Percentiles rank a stretch among this genome's conserved stretches.
Evolutionary conservation across 306 rosid genomes (phyloP).

Genomic region (Oemleria cerasiformis): DNA sequence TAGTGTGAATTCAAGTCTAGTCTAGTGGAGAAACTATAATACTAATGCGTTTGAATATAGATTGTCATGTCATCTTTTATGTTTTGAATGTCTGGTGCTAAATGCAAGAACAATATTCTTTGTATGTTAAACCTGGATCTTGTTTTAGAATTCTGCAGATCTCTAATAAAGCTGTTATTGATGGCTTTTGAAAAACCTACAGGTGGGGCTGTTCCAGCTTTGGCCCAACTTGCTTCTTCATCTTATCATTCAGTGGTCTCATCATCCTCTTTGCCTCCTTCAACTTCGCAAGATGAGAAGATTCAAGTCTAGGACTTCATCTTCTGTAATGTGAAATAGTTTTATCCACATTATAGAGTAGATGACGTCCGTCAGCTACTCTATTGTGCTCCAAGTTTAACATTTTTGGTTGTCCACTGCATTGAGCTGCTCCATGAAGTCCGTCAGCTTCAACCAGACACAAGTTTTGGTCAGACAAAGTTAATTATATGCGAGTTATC

Average conservation of each 20-base stretch:
- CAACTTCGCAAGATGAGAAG: conserved; percentile 56
- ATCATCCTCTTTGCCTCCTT: conserved; percentile 37
- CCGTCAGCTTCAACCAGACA: neutral
- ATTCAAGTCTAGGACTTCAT: conserved; percentile 67
- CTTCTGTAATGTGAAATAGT: conserved; percentile 31
- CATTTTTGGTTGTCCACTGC: neutral
- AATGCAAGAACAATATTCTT: neutral
- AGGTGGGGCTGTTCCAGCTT: conserved; percentile 85
- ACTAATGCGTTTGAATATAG: no score
- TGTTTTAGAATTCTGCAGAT: neutral
- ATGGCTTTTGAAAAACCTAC: conserved; percentile 22
- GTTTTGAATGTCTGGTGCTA: neutral
- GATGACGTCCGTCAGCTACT: no score
- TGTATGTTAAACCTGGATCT: neutral
- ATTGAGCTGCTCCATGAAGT: neutral
- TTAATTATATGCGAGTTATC: neutral
- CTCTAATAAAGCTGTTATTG: neutral
- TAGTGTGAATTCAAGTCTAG: neutral
- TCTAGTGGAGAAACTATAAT: neutral
- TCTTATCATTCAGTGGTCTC: conserved; percentile 65
- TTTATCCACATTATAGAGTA: neutral
- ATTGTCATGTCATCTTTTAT: neutral
- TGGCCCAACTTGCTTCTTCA: conserved; percentile 80
- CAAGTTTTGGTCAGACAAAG: neutral
- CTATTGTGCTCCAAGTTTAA: neutral